phyloP scores from a whole-genome alignment of 768 basidiomycete genomes.

The Stropharia rugosoannulata region DNA sequence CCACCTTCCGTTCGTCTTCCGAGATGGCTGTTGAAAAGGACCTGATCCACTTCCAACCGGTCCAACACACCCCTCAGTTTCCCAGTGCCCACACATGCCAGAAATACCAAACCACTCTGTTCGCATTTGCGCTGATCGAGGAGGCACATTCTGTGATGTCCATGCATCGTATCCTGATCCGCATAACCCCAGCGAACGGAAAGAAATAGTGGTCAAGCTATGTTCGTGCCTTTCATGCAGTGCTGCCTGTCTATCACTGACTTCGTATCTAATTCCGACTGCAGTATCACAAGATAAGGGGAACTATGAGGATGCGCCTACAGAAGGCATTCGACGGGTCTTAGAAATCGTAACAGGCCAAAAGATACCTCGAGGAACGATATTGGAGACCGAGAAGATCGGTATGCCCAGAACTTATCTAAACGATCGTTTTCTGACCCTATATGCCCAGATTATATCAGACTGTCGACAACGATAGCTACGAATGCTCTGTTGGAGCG shows the following conservation, averaged over 20 bases:
- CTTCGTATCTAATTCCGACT: not conserved
- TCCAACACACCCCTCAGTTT: too few relatives aligned
- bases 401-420: constrained; percentile 37
- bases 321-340: constrained; percentile 88
- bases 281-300: constrained; percentile 85
- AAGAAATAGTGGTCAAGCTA: constrained; percentile 89
- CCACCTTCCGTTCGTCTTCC: too few relatives aligned
- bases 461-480: constrained; percentile 91
- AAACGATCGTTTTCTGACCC: not conserved
- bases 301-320: constrained; percentile 92
- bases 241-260: not conserved
- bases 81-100: not conserved
- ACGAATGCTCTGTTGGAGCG: constrained; percentile 96
- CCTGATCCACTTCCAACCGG: too few relatives aligned
- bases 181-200: constrained; percentile 53
- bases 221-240: constrained; percentile 33
- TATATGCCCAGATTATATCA: constrained; percentile 69
- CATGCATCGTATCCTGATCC: constrained; percentile 83
- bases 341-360: constrained; percentile 75
- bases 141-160: constrained; percentile 92
- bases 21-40: too few relatives aligned
- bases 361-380: constrained; percentile 61
- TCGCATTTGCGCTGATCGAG: constrained; percentile 84
- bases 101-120: constrained; percentile 73
- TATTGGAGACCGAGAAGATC: constrained; percentile 78